Evolutionary conservation across 129 eudicot genomes (phyloP).

Genomic region (Solidago caesia): DNA sequence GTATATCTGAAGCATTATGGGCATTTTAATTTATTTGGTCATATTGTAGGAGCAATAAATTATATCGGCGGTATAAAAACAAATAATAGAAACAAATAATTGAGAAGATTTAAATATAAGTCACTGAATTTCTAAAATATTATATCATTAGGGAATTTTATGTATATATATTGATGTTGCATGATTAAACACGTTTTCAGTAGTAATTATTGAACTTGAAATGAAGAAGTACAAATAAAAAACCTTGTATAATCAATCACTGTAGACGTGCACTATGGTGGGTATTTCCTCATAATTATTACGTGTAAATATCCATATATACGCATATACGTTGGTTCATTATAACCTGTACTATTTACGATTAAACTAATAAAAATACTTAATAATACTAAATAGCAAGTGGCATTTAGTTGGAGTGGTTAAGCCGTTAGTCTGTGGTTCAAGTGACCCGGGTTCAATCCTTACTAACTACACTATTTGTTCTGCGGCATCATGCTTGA

Average conservation of each 20-base stretch:
- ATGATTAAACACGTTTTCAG: slow-evolving; percentile 25
- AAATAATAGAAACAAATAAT: not conserved
- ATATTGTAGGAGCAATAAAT: too few species aligned
- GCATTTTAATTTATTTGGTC: too few species aligned
- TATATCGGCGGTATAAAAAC: too few species aligned
- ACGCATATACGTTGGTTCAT: not conserved
- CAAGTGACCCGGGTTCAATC: too few species aligned
- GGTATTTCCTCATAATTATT: slow-evolving; percentile 1
- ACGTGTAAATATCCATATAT: not conserved
- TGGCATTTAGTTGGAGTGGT: too few species aligned
- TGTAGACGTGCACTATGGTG: slow-evolving; percentile 29
- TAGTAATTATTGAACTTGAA: not conserved
- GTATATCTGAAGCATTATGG: too few species aligned
- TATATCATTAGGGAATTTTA: not conserved
- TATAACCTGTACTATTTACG: not conserved
- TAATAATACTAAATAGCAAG: too few species aligned
- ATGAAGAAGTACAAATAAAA: not conserved
- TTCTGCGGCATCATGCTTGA: too few species aligned
- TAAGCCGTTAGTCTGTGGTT: too few species aligned
- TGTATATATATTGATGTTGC: not conserved
- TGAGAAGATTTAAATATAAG: not conserved
- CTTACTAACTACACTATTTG: too few species aligned
- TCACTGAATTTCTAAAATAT: slow-evolving; percentile 9
- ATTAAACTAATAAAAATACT: too few species aligned
- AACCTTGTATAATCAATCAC: not conserved